Percentiles rank a stretch among this genome's conserved stretches.
phyloP scores from a whole-genome alignment of 2,329 filamentous ascomycete species.

The Cercospora sojina region DNA sequence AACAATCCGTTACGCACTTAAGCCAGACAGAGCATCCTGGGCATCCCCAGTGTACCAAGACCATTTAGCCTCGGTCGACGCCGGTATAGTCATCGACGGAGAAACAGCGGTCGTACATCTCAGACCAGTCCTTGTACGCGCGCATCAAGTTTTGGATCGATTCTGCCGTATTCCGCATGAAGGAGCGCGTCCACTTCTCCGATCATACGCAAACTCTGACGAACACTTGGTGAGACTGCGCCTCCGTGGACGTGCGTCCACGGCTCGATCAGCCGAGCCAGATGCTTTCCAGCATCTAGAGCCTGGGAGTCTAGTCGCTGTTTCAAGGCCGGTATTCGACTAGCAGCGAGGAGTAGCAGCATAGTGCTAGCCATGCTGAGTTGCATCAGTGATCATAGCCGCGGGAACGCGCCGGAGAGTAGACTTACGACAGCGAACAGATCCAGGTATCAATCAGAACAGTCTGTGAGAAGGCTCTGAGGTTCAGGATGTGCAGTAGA shows the following conservation, averaged over 20 bases:
- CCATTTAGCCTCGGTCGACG: neutral
- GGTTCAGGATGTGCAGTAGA: slow-evolving; percentile 17
- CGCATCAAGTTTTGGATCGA: neutral
- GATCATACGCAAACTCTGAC: slow-evolving; percentile 19
- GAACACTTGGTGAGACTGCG: slow-evolving; percentile 15
- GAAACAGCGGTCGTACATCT: neutral
- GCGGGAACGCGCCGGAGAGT: neutral
- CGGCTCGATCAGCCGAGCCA: slow-evolving; percentile 12
- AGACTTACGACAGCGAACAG: slow-evolving; percentile 14
- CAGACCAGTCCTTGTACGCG: neutral
- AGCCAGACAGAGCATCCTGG: neutral
- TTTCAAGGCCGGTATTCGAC: slow-evolving; percentile 11
- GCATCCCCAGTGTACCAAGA: neutral
- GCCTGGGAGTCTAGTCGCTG: slow-evolving; percentile 3
- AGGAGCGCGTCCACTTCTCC: slow-evolving; percentile 6
- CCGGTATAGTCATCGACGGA: neutral
- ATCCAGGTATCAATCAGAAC: slow-evolving; percentile 22
- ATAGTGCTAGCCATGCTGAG: slow-evolving; percentile 20
- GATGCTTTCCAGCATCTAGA: slow-evolving; percentile 7
- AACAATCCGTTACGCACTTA: neutral
- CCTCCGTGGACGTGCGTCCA: slow-evolving; percentile 14
- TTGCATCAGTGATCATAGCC: neutral
- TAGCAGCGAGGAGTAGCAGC: slow-evolving; percentile 17
- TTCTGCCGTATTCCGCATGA: slow-evolving; percentile 4
- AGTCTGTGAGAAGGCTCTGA: slow-evolving; percentile 17